Percentiles rank a stretch among this genome's conserved stretches.
These are phyloP conservation scores for Chrysoporthe cubensis DNA, from an alignment of 2,329 filamentous ascomycete genomes.

Conservation along the genomic window DNA sequence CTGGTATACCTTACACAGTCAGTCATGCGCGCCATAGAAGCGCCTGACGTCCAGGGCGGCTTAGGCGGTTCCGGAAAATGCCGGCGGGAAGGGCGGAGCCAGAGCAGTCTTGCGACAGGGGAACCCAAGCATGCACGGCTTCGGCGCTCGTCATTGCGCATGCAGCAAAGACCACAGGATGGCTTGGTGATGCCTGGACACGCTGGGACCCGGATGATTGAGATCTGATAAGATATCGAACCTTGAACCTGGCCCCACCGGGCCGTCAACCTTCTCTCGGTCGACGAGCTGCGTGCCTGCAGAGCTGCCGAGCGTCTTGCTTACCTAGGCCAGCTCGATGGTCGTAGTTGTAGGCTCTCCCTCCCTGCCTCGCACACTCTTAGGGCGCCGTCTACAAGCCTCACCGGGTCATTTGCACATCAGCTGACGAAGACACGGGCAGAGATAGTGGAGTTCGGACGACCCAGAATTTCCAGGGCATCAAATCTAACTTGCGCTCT, in stretches of 20 bases:
- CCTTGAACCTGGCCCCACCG: not conserved
- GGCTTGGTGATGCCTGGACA: not conserved
- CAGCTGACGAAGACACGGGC: not conserved
- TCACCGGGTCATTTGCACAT: not conserved
- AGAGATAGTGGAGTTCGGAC: not conserved
- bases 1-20: not conserved
- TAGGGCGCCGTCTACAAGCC: not conserved
- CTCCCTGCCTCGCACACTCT: not conserved
- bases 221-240: constrained; percentile 9
- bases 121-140: not conserved
- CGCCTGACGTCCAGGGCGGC: too few relatives aligned
- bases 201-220: not conserved
- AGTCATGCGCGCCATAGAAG: not conserved
- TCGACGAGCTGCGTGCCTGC: too few relatives aligned
- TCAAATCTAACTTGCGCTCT: constrained; percentile 7
- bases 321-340: too few relatives aligned
- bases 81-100: not conserved
- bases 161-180: constrained; percentile 2
- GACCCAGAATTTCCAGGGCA: not conserved
- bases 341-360: not conserved
- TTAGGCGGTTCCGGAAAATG: not conserved
- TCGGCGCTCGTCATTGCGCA: not conserved
- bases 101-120: not conserved
- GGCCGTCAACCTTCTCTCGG: not conserved
- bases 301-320: too few relatives aligned